Percentiles rank a stretch among this genome's conserved stretches.
phyloP scores from a whole-genome alignment of 2,329 filamentous ascomycete species.

The Tolypocladium inflatum region DNA sequence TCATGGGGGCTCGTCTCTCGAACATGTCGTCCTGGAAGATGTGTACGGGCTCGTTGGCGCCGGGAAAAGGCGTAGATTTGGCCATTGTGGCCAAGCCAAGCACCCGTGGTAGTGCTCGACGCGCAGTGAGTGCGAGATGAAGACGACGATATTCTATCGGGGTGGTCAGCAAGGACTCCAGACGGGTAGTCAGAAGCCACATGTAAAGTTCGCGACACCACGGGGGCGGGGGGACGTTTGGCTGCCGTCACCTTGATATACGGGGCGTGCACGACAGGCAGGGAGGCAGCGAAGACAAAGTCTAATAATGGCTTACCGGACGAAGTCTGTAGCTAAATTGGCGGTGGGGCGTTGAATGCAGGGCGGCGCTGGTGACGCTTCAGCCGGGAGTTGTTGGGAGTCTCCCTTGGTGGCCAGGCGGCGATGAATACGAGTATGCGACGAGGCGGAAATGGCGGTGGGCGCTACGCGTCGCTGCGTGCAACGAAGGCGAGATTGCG shows the following conservation, averaged over 20 bases:
- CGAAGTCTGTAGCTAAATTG: neutral
- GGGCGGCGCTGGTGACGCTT: slow-evolving; percentile 1
- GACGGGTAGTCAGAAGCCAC: neutral
- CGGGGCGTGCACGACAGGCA: neutral
- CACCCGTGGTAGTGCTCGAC: neutral
- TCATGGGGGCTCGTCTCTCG: slow-evolving; percentile 35
- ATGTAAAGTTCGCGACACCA: no score
- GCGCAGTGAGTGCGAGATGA: neutral
- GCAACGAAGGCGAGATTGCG: neutral
- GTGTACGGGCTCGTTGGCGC: slow-evolving; percentile 36
- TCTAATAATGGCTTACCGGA: neutral
- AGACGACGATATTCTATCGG: neutral
- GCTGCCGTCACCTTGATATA: neutral
- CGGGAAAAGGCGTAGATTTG: slow-evolving; percentile 37
- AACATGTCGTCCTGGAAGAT: slow-evolving; percentile 45
- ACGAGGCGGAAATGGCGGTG: neutral
- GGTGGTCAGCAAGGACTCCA: neutral
- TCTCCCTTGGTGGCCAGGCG: neutral
- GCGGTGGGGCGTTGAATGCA: slow-evolving; percentile 4
- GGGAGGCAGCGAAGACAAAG: slow-evolving; percentile 1
- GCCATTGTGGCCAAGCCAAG: slow-evolving; percentile 38
- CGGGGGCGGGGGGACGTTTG: neutral
- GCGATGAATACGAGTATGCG: neutral
- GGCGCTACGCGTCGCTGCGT: neutral
- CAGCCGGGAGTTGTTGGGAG: neutral